Evolutionary conservation across 495 filamentous ascomycete genomes (phyloP).

Genomic region (Copromyces sp.): DNA sequence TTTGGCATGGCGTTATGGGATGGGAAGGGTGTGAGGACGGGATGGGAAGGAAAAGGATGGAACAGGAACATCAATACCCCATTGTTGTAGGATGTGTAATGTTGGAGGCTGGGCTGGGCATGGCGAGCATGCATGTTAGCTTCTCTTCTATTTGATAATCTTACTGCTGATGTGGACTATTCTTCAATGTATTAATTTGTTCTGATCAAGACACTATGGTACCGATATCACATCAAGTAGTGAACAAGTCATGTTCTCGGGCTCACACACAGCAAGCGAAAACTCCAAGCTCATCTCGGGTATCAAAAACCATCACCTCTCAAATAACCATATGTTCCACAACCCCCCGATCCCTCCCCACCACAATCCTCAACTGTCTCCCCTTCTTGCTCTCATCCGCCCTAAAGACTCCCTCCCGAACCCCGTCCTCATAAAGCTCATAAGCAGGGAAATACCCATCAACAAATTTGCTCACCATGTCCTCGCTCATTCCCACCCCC

Average conservation of each 20-base stretch:
- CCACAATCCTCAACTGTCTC: conserved; percentile 59
- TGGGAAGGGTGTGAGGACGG: not conserved
- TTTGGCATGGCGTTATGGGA: not conserved
- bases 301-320: conserved; percentile 7
- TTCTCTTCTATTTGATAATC: not conserved
- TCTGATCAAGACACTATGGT: not conserved
- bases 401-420: conserved; percentile 55
- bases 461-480: conserved; percentile 42
- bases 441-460: conserved; percentile 52
- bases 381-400: conserved; percentile 26
- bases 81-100: not conserved
- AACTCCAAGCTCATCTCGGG: not conserved
- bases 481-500: conserved; percentile 60
- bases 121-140: not conserved
- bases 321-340: conserved; percentile 46
- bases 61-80: not conserved
- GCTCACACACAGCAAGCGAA: not conserved
- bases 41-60: not conserved
- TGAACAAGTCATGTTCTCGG: not conserved
- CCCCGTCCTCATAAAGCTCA: conserved; percentile 60
- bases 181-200: not conserved
- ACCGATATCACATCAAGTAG: not conserved
- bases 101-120: not conserved
- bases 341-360: conserved; percentile 57
- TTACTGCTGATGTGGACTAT: not conserved